Percentiles rank a stretch among this genome's conserved stretches.
Conservation (phyloP, 805 yeast species). For the Tetrapisispora namnaoensis region DNA sequence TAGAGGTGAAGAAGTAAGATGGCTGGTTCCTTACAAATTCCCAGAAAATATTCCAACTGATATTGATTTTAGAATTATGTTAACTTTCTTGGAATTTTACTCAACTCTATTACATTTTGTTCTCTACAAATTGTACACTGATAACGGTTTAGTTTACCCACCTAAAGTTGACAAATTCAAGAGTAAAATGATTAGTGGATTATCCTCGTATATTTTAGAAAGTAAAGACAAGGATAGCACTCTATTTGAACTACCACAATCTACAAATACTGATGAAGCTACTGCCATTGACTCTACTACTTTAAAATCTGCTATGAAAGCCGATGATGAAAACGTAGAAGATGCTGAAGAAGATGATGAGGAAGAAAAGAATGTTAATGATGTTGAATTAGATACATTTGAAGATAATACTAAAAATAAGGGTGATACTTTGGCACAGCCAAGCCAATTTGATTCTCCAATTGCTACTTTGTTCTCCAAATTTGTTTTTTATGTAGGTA, state of each 20-base stretch:
- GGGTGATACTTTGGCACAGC: slow-evolving; percentile 68
- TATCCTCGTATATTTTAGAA: slow-evolving; percentile 73
- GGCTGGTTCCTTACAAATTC: slow-evolving; percentile 96
- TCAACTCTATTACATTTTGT: slow-evolving; percentile 86
- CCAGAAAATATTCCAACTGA: slow-evolving; percentile 93
- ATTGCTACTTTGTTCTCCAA: slow-evolving; percentile 58
- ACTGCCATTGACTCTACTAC: slow-evolving; percentile 34
- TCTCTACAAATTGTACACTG: slow-evolving; percentile 75
- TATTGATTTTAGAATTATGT: slow-evolving; percentile 93
- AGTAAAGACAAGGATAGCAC: slow-evolving; percentile 25
- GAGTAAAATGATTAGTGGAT: slow-evolving; percentile 82
- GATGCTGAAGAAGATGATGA: slow-evolving; percentile 29
- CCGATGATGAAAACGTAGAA: slow-evolving; percentile 30
- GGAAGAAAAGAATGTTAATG: slow-evolving; percentile 34
- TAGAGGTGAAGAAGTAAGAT: slow-evolving; percentile 84
- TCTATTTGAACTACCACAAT: slow-evolving; percentile 31
- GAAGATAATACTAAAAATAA: slow-evolving; percentile 49
- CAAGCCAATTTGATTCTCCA: slow-evolving; percentile 46
- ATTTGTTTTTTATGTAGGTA: slow-evolving; percentile 78
- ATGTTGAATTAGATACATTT: slow-evolving; percentile 59
- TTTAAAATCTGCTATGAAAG: slow-evolving; percentile 43
- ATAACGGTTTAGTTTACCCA: slow-evolving; percentile 79
- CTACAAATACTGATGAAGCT: slow-evolving; percentile 21
- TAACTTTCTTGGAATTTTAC: slow-evolving; percentile 92
- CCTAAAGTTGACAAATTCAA: slow-evolving; percentile 69